Percentiles rank a stretch among this genome's conserved stretches.
phyloP scores from a whole-genome alignment of 352 stramenopile species.

The Ophiocytium majus region DNA sequence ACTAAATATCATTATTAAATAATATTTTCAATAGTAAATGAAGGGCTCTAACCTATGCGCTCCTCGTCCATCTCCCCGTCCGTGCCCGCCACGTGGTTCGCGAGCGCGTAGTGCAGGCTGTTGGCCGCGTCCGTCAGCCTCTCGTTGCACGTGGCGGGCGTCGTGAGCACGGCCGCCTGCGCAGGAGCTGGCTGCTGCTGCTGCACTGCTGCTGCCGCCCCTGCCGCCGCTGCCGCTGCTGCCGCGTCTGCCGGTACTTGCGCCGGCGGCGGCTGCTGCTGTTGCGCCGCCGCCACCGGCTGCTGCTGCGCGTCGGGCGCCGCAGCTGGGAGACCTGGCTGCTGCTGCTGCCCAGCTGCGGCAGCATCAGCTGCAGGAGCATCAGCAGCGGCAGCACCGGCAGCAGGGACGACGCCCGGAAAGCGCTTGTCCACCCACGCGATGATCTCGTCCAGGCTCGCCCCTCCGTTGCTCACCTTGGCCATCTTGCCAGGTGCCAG shows the following conservation, averaged over 20 bases:
- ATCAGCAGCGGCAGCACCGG: background rate
- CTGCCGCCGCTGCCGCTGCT: background rate
- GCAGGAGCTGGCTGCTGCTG: background rate
- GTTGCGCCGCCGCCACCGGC: background rate
- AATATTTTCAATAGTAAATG: too few relatives aligned
- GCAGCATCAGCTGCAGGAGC: too few relatives aligned
- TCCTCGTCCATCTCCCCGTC: background rate
- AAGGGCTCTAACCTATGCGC: slow-evolving; percentile 1
- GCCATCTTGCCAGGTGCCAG: background rate
- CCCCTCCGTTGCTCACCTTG: background rate
- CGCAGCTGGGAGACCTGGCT: too few relatives aligned
- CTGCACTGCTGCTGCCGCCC: background rate
- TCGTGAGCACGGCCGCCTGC: too few relatives aligned
- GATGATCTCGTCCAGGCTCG: background rate
- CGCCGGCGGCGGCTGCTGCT: background rate
- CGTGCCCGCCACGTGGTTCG: background rate
- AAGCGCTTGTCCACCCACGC: slow-evolving; percentile 9
- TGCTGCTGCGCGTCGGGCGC: background rate
- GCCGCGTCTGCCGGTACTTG: background rate
- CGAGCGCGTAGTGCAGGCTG: slow-evolving; percentile 16
- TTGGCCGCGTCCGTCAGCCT: background rate
- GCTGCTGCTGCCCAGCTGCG: too few relatives aligned
- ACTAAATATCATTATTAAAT: too few relatives aligned
- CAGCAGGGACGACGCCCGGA: background rate
- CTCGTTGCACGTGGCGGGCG: slow-evolving; percentile 1